Evolutionary conservation across 805 yeast species (phyloP).

Genomic region (Lipomyces starkeyi): DNA sequence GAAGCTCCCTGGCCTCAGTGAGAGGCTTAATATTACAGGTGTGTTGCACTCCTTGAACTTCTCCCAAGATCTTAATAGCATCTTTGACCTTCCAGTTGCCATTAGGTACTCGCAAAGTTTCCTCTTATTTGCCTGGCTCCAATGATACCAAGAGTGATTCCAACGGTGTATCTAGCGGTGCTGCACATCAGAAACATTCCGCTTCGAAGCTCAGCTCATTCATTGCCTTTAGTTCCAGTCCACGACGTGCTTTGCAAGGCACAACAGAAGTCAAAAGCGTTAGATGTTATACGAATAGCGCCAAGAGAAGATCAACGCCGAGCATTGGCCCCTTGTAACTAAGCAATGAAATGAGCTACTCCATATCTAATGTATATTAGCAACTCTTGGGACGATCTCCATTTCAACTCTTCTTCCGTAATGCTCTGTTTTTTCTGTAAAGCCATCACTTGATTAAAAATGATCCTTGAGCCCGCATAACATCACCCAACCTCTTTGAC

Average conservation of each 20-base stretch:
- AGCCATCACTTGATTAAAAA: conserved; percentile 3
- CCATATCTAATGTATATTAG: conserved; percentile 5
- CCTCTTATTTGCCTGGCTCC: not conserved
- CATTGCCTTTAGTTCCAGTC: not conserved
- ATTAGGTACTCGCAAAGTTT: conserved; percentile 5
- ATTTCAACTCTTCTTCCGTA: not conserved
- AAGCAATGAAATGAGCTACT: conserved; percentile 2
- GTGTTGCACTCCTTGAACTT: conserved; percentile 5
- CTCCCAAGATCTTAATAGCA: conserved; percentile 7
- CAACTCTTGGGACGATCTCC: conserved; percentile 1
- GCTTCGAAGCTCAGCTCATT: not conserved
- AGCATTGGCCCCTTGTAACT: too few relatives aligned
- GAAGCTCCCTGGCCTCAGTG: conserved; percentile 6
- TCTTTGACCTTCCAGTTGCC: conserved; percentile 9
- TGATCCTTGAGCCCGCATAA: too few relatives aligned
- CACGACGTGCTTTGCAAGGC: conserved; percentile 5
- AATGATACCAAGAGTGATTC: conserved; percentile 8
- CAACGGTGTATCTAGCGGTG: conserved; percentile 6
- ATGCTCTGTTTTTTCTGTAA: not conserved
- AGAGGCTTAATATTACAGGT: not conserved
- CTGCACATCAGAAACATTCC: conserved; percentile 4
- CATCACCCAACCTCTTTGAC: too few relatives aligned
- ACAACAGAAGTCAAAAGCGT: conserved; percentile 5
- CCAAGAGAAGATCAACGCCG: not conserved
- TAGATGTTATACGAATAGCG: conserved; percentile 3